Conservation (phyloP, 2,329 filamentous ascomycete species). For the Xylariomycetidae sp. region DNA sequence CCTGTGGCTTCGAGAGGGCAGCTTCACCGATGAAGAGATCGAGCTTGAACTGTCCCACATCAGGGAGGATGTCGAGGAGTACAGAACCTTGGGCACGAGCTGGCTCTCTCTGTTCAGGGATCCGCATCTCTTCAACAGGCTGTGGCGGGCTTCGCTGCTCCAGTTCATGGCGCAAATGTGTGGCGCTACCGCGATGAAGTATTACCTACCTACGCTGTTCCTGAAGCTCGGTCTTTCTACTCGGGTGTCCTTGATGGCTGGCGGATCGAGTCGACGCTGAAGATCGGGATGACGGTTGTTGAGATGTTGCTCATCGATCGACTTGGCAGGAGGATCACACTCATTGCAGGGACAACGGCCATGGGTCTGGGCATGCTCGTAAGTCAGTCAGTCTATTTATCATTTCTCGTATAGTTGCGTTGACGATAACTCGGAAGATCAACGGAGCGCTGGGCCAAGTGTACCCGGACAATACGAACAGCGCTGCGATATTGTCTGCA, state of each 20-base stretch:
- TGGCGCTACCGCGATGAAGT: conserved; percentile 56
- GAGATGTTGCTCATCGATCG: conserved; percentile 55
- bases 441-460: conserved; percentile 48
- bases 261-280: conserved; percentile 54
- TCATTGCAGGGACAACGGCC: conserved; percentile 43
- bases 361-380: conserved; percentile 53
- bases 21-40: conserved; percentile 30
- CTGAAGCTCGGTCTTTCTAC: conserved; percentile 43
- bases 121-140: conserved; percentile 41
- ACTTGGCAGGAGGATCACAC: conserved; percentile 43
- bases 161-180: conserved; percentile 60
- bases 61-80: conserved; percentile 35
- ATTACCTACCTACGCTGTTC: conserved; percentile 53
- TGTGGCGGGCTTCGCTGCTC: conserved; percentile 53
- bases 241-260: conserved; percentile 45
- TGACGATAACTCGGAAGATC: conserved; percentile 33
- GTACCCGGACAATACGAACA: conserved; percentile 46
- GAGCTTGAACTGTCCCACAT: conserved; percentile 43
- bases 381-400: too few relatives aligned
- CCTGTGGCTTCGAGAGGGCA: conserved; percentile 44
- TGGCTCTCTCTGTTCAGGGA: conserved; percentile 47
- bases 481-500: conserved; percentile 42
- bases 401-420: not conserved
- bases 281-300: conserved; percentile 51
- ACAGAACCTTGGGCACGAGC: conserved; percentile 29